These are phyloP conservation scores for Hanseniaspora clermontiae DNA, from an alignment of 805 yeast species.

Conservation along the genomic window DNA sequence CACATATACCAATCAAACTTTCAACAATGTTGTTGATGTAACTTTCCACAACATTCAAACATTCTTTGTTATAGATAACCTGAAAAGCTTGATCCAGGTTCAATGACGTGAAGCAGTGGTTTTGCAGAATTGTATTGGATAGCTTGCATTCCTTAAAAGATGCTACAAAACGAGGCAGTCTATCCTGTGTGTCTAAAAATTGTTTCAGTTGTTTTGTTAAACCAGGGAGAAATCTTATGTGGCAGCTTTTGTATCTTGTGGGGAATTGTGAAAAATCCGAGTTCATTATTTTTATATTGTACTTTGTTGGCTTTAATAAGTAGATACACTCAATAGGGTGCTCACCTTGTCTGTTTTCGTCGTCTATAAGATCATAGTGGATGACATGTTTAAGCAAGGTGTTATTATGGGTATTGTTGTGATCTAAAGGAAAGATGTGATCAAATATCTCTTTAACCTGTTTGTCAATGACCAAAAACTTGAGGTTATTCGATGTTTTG, in stretches of 20 bases:
- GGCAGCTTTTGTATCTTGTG: slow-evolving; percentile 61
- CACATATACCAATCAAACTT: slow-evolving; percentile 58
- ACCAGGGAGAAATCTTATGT: slow-evolving; percentile 61
- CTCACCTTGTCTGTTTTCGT: slow-evolving; percentile 42
- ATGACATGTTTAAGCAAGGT: slow-evolving; percentile 44
- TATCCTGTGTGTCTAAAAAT: slow-evolving; percentile 23
- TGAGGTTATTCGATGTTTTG: slow-evolving; percentile 34
- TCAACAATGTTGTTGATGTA: slow-evolving; percentile 50
- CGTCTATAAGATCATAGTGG: slow-evolving; percentile 53
- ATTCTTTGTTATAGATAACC: slow-evolving; percentile 53
- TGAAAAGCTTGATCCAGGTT: slow-evolving; percentile 53
- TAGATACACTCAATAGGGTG: slow-evolving; percentile 67
- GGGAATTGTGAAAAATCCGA: slow-evolving; percentile 60
- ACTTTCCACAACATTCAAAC: slow-evolving; percentile 46
- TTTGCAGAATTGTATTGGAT: slow-evolving; percentile 53
- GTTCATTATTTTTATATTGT: slow-evolving; percentile 59
- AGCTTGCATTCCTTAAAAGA: slow-evolving; percentile 34
- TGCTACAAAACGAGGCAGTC: slow-evolving; percentile 23
- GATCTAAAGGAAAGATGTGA: slow-evolving; percentile 29
- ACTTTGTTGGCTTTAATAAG: slow-evolving; percentile 55
- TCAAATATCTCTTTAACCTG: slow-evolving; percentile 38
- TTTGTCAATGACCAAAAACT: slow-evolving; percentile 46
- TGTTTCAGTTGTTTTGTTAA: slow-evolving; percentile 26
- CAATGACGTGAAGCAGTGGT: slow-evolving; percentile 54
- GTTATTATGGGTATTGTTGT: slow-evolving; percentile 27